phyloP scores from a whole-genome alignment of 2,329 filamentous ascomycete genomes.

The Talaromyces verruculosus region DNA sequence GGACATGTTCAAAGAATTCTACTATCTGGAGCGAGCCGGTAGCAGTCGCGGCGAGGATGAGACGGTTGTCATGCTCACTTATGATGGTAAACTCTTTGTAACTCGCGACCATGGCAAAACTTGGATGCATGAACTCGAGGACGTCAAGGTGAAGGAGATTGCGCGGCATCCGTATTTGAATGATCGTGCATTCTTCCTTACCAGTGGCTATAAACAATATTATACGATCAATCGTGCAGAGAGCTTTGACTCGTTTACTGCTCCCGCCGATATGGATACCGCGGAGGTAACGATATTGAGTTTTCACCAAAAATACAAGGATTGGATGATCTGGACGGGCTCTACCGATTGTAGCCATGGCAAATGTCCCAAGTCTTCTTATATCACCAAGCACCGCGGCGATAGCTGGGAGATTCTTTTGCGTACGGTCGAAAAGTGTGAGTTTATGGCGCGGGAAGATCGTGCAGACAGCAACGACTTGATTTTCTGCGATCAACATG shows the following conservation, averaged over 20 bases:
- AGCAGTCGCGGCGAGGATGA: constrained; percentile 67
- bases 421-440: constrained; percentile 75
- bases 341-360: constrained; percentile 62
- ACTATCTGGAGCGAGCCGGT: constrained; percentile 77
- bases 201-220: constrained; percentile 64
- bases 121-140: constrained; percentile 70
- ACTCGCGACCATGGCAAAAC: constrained; percentile 84
- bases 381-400: constrained; percentile 75
- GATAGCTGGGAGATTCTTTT: constrained; percentile 72
- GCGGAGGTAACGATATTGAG: constrained; percentile 56
- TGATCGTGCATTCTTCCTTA: constrained; percentile 84
- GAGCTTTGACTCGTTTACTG: constrained; percentile 70
- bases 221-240: constrained; percentile 80
- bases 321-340: constrained; percentile 92
- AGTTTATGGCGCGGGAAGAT: constrained; percentile 72
- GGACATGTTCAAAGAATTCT: constrained; percentile 56
- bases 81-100: constrained; percentile 64
- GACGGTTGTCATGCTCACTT: constrained; percentile 64
- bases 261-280: constrained; percentile 61
- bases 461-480: constrained; percentile 61
- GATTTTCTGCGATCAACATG: constrained; percentile 63
- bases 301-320: constrained; percentile 82
- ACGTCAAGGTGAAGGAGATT: constrained; percentile 67
- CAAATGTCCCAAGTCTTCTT: constrained; percentile 71
- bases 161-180: constrained; percentile 77